Evolutionary conservation across 75 land plant species (phyloP), one percentile per base, ranked within the genome.

Genomic region (Sequoiadendron giganteum): DNA sequence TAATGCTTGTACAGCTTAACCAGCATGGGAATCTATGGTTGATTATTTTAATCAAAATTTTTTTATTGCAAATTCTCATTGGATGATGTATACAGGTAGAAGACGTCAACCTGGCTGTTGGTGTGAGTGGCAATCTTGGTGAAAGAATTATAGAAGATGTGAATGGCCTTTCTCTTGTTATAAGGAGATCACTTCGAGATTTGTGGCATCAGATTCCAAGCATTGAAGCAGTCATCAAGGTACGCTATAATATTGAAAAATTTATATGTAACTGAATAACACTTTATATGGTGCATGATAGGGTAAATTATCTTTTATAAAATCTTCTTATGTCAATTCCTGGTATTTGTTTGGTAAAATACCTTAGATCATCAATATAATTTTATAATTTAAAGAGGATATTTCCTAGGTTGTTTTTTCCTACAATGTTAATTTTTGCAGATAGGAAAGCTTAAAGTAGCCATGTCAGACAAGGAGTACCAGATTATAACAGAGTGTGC

Each of bases 401-500:
- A 40, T 45, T 42, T 81, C 25, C n/a, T 21, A 10, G 3, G 30
- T 81, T 25, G 25, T 19, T 9, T 81, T 19, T 81, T 36, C 47
- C 47, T 39, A 58, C n/a, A 86, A 86, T 15, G 28, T 36, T n/a
- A 39, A 82, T 86, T 30, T 45, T 80, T 89, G 45, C 95, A 98
- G 99, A 89, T 98, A 75, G 93, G 92, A 36, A 92, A 90, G 84
- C 88, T 98, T 89, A 97, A 95, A 88, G 99, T 99, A 87, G 88
- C 93, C 76, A 76, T 98, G 43, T 98, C 99, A 14, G 96, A 96
- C 86, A 94, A 88, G 68, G 99, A 98, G 84, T 98, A 98, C 82
- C 90, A 96, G 84, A 94, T 98, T 79, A 95, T 98, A 16, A 93
- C 95, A 48, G 99, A 98, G 86, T 98, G 99, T 90, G 94, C 93